Evolutionary conservation across 2,329 filamentous ascomycete species (phyloP).

Genomic region (Pseudocercospora crystallina): DNA sequence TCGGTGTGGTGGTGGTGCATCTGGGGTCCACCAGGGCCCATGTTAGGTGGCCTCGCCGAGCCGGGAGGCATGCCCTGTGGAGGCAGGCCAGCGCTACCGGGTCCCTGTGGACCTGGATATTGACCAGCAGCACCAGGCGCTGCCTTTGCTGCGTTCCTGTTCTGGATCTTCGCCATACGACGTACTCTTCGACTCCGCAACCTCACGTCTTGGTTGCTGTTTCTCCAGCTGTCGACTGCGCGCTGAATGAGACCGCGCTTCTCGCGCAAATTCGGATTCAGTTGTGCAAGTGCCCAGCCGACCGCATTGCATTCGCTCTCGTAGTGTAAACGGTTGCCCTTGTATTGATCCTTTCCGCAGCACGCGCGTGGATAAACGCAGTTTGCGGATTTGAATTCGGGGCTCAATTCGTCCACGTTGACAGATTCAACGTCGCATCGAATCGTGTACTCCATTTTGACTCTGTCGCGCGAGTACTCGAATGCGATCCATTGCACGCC

Average conservation of each 20-base stretch:
- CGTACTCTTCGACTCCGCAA: slow-evolving; percentile 88
- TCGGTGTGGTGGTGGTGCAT: slow-evolving; percentile 73
- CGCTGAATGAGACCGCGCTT: slow-evolving; percentile 95
- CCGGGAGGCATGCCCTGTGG: slow-evolving; percentile 60
- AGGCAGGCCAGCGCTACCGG: slow-evolving; percentile 59
- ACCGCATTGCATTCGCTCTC: slow-evolving; percentile 99
- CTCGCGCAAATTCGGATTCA: slow-evolving; percentile 86
- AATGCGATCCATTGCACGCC: slow-evolving; percentile 99
- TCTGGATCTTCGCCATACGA: slow-evolving; percentile 94
- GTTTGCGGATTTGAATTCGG: slow-evolving; percentile 96
- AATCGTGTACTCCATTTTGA: slow-evolving; percentile 99
- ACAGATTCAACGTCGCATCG: slow-evolving; percentile 97
- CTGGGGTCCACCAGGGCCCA: slow-evolving; percentile 55
- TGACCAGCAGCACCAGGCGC: slow-evolving; percentile 42
- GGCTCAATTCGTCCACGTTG: slow-evolving; percentile 77
- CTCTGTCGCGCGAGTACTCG: slow-evolving; percentile 92
- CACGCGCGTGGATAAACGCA: slow-evolving; percentile 96
- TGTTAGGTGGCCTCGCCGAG: slow-evolving; percentile 61
- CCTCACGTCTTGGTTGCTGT: slow-evolving; percentile 95
- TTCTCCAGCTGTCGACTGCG: slow-evolving; percentile 97
- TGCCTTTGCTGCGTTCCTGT: slow-evolving; percentile 49
- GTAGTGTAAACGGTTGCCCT: slow-evolving; percentile 91
- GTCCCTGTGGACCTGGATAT: slow-evolving; percentile 64
- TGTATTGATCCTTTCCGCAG: slow-evolving; percentile 92
- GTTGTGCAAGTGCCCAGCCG: slow-evolving; percentile 95